Percentiles rank a stretch among this genome's conserved stretches.
Conservation (phyloP, 2,329 filamentous ascomycete genomes). For the Fusarium pilosicola region DNA sequence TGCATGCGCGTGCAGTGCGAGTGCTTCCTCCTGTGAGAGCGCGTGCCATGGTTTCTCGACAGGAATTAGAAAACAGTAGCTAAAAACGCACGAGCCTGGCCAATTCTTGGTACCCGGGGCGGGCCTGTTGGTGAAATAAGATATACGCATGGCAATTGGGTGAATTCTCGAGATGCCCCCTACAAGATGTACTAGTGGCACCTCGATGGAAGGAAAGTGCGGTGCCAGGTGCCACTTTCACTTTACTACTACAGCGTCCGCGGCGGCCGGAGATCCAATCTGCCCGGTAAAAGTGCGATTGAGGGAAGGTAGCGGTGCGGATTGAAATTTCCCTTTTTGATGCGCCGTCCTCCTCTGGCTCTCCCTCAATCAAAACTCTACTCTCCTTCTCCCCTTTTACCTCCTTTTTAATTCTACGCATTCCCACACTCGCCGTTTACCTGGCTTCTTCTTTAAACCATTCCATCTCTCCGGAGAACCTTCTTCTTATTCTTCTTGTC, state of each 20-base stretch:
- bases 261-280: conserved; percentile 37
- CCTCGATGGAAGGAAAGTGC: conserved; percentile 34
- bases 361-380: conserved; percentile 40
- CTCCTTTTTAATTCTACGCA: conserved; percentile 40
- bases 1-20: conserved; percentile 14
- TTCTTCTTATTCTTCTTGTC: conserved; percentile 54
- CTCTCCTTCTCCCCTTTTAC: conserved; percentile 42
- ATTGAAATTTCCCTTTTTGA: conserved; percentile 53
- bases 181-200: conserved; percentile 37
- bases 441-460: conserved; percentile 28
- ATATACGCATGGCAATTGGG: conserved; percentile 34
- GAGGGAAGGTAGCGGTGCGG: conserved; percentile 25
- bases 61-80: conserved; percentile 3
- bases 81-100: conserved; percentile 24
- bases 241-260: conserved; percentile 15
- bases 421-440: conserved; percentile 35
- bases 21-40: conserved; percentile 21
- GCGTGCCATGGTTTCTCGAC: conserved; percentile 19
- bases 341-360: conserved; percentile 26
- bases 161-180: conserved; percentile 30
- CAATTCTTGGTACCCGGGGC: conserved; percentile 28
- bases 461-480: conserved; percentile 39
- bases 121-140: conserved; percentile 23
- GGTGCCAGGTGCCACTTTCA: conserved; percentile 41
- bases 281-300: conserved; percentile 14